Percentiles rank a stretch among this genome's conserved stretches.
Conservation (phyloP, 2,329 filamentous ascomycete genomes). For the Colletotrichum tamarilloi region DNA sequence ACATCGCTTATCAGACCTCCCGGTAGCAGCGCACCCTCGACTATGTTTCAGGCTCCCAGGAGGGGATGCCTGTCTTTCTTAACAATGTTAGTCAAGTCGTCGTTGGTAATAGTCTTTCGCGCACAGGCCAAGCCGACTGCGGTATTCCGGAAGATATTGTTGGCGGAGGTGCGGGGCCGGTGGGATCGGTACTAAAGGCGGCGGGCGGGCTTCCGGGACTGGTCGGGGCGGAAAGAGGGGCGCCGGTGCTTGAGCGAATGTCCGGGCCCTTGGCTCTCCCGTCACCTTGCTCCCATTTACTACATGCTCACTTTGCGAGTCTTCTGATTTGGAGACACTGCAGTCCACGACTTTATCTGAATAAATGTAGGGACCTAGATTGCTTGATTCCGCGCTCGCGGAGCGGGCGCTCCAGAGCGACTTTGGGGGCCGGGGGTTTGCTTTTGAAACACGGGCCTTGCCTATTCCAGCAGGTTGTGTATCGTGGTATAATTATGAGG, state of each 20-base stretch:
- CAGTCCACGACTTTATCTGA: background rate
- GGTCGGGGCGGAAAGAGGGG: background rate
- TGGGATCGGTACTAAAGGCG: background rate
- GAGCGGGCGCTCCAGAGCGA: background rate
- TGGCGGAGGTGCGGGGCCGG: background rate
- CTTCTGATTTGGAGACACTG: background rate
- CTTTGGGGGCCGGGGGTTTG: background rate
- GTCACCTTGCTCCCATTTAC: background rate
- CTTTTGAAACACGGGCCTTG: background rate
- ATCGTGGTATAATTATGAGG: background rate
- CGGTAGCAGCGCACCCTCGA: background rate
- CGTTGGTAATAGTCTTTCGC: background rate
- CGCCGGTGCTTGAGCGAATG: background rate
- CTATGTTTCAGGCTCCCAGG: background rate
- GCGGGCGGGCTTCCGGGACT: background rate
- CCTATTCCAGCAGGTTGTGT: background rate
- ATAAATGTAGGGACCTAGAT: background rate
- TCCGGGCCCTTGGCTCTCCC: background rate
- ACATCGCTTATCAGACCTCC: no score
- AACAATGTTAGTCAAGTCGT: background rate
- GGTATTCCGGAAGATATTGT: background rate
- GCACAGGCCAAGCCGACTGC: constrained; percentile 6
- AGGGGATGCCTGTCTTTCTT: background rate
- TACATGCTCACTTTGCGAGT: background rate
- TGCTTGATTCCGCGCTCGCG: background rate